Conservation (phyloP, 306 rosid species). For the Corylus avellana region DNA sequence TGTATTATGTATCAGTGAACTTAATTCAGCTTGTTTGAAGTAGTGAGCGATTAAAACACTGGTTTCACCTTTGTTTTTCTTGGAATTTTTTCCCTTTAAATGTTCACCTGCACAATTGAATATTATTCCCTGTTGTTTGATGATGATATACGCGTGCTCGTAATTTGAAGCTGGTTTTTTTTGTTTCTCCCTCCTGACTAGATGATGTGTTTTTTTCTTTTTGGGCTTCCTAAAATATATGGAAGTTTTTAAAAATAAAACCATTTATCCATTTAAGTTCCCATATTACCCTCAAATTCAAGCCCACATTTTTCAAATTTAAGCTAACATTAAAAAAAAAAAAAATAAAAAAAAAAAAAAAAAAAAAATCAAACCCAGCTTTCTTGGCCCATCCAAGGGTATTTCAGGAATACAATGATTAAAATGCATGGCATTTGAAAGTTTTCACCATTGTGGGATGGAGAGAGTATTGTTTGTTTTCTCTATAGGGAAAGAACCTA, state of each 20-base stretch:
- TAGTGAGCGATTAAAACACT: background rate
- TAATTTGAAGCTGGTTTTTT: background rate
- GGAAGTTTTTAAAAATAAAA: background rate
- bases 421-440: background rate
- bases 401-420: background rate
- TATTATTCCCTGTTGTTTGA: background rate
- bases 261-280: background rate
- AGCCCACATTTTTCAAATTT: too few species aligned
- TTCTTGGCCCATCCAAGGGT: background rate
- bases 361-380: background rate
- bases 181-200: background rate
- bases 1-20: background rate
- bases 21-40: background rate
- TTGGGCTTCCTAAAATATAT: background rate
- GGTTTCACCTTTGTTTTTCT: background rate
- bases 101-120: background rate
- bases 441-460: background rate
- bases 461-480: background rate
- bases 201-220: background rate
- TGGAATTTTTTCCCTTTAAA: background rate
- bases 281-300: too few species aligned
- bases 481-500: background rate
- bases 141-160: background rate
- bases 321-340: too few species aligned
- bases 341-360: too few species aligned